Evolutionary conservation across 305 asterid genomes (phyloP).

Genomic region (Fraxinus dipetala): DNA sequence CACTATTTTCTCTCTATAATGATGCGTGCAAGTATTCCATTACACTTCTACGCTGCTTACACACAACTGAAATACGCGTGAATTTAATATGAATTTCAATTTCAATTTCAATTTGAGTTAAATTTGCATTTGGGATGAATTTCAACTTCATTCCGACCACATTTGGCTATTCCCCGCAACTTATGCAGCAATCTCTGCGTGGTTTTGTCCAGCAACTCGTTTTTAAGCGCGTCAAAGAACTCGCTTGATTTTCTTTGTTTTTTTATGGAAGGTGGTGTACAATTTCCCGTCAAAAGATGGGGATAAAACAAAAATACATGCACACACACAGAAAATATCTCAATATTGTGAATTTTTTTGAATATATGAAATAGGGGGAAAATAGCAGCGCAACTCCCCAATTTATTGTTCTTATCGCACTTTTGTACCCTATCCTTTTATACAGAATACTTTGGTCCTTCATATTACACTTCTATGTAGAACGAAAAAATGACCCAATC

Average conservation of each 20-base stretch:
- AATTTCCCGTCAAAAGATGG: neutral
- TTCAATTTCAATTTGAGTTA: constrained; percentile 47
- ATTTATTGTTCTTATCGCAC: neutral
- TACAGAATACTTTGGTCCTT: neutral
- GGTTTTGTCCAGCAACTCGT: constrained; percentile 16
- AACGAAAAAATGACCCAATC: neutral
- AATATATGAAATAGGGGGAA: neutral
- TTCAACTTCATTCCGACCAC: constrained; percentile 50
- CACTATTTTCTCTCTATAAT: constrained; percentile 13
- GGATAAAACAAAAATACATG: neutral
- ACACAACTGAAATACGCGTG: constrained; percentile 48
- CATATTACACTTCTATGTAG: neutral
- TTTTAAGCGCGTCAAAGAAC: constrained; percentile 23
- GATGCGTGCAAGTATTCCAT: constrained; percentile 10
- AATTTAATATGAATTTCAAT: constrained; percentile 56
- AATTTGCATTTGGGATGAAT: constrained; percentile 36
- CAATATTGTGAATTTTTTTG: neutral
- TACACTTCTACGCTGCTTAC: neutral
- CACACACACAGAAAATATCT: neutral
- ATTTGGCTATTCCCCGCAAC: constrained; percentile 67
- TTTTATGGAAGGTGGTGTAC: neutral
- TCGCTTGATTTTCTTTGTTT: neutral
- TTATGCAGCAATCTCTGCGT: constrained; percentile 48
- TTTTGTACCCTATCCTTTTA: neutral
- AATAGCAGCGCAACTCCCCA: neutral